Evolutionary conservation across 176 grass and related monocot species (phyloP).

Genomic region (Chrysopogon serrulatus): DNA sequence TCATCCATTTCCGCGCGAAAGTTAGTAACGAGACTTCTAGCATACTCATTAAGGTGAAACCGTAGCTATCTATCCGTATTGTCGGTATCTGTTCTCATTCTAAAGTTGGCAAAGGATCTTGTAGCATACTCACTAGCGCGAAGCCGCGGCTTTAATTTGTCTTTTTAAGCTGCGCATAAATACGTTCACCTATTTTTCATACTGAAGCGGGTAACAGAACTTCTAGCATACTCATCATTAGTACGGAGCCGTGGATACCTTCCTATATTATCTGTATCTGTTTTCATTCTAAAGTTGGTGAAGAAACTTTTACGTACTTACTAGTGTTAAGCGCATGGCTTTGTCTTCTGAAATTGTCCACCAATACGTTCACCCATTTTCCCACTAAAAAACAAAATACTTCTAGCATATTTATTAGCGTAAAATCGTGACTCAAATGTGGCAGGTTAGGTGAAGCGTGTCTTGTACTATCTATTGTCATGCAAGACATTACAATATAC

Average conservation of each 20-base stretch:
- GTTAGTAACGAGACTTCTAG: not conserved
- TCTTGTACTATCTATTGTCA: too few relatives aligned
- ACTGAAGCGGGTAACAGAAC: fast-evolving
- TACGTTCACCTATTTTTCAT: not conserved
- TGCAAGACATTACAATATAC: not conserved
- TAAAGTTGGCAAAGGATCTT: not conserved
- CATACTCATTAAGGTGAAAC: not conserved
- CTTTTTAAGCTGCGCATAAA: not conserved
- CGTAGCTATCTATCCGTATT: not conserved
- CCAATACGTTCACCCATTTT: not conserved
- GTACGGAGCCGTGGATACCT: not conserved
- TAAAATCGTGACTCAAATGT: not conserved
- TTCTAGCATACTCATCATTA: not conserved
- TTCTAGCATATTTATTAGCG: not conserved
- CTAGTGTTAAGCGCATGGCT: not conserved
- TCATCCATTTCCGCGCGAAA: fast-evolving
- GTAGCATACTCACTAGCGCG: not conserved
- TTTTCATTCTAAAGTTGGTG: not conserved
- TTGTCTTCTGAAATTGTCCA: not conserved
- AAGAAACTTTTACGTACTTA: not conserved
- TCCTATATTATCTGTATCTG: not conserved
- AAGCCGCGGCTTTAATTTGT: not conserved
- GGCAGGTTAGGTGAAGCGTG: too few relatives aligned
- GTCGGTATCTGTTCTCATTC: not conserved
- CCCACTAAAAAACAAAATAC: too few relatives aligned